phyloP scores from a whole-genome alignment of 208 protist genomes.

The Leishmania turanica region DNA sequence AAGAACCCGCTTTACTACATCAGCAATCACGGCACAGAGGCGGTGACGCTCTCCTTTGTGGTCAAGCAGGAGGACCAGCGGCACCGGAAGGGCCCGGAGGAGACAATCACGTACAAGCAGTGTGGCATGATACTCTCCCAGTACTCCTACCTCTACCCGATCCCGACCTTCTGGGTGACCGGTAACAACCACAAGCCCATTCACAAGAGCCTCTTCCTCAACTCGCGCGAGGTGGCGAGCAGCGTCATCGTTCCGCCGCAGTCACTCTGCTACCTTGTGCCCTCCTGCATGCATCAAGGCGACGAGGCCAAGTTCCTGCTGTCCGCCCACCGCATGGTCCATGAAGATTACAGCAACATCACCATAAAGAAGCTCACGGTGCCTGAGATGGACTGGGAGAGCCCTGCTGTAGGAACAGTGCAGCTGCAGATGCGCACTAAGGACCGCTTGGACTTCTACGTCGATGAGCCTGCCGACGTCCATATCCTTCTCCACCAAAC shows the following conservation, averaged over 20 bases:
- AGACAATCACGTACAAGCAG: constrained; percentile 58
- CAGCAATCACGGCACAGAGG: no score
- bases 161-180: constrained; percentile 73
- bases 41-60: no score
- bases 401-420: no score
- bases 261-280: no score
- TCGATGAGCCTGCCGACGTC: no score
- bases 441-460: constrained; percentile 80
- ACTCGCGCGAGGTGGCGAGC: constrained; percentile 77
- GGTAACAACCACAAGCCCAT: constrained; percentile 80
- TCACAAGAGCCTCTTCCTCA: constrained; percentile 80
- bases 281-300: constrained; percentile 67
- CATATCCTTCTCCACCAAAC: constrained; percentile 78
- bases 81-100: constrained; percentile 40
- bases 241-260: no score
- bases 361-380: no score
- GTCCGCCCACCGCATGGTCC: no score
- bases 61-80: constrained; percentile 78
- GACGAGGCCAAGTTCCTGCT: no score
- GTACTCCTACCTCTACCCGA: constrained; percentile 31
- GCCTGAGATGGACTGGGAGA: no score
- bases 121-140: constrained; percentile 69
- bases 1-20: constrained; percentile 89
- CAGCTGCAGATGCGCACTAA: no score
- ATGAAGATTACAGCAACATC: no score